Percentiles rank a stretch among this genome's conserved stretches.
These are phyloP conservation scores for Umbelopsis vinacea DNA, from an alignment of 192 early-diverging fungal species.

Conservation along the genomic window DNA sequence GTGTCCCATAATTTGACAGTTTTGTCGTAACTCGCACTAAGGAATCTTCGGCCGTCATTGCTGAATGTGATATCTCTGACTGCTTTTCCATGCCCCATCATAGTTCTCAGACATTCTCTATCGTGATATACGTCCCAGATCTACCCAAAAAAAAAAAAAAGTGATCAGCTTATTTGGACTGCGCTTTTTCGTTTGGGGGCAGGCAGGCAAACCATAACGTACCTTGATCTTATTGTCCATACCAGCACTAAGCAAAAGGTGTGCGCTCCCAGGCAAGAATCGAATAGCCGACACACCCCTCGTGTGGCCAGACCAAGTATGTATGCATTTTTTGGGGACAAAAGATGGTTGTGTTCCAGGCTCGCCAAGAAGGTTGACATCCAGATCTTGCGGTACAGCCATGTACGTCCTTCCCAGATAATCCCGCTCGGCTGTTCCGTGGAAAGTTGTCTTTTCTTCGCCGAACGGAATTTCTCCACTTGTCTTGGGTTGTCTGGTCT, in stretches of 20 bases:
- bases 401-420: constrained; percentile 97
- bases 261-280: constrained; percentile 89
- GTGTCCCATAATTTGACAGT: constrained; percentile 98
- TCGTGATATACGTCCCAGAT: constrained; percentile 96
- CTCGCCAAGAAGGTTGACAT: constrained; percentile 74
- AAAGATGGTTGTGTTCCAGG: constrained; percentile 79
- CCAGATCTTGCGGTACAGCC: constrained; percentile 90
- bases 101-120: constrained; percentile 83
- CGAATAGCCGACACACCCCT: constrained; percentile 91
- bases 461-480: constrained; percentile 52
- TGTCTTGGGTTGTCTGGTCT: constrained; percentile 36
- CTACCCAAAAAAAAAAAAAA: constrained; percentile 38
- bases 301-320: constrained; percentile 93
- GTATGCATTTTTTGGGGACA: constrained; percentile 83
- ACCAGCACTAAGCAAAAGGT: constrained; percentile 85
- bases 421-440: constrained; percentile 85
- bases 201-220: constrained; percentile 3
- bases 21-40: constrained; percentile 90
- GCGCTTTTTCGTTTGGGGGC: background rate
- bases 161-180: background rate
- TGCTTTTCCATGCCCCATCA: constrained; percentile 89
- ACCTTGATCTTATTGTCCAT: constrained; percentile 97
- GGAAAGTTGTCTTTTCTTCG: constrained; percentile 83
- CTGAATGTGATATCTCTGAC: constrained; percentile 92
- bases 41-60: constrained; percentile 82